Evolutionary conservation across 129 eudicot species (phyloP), one percentile per base, ranked within the genome.

Genomic region (Logfia minima): DNA sequence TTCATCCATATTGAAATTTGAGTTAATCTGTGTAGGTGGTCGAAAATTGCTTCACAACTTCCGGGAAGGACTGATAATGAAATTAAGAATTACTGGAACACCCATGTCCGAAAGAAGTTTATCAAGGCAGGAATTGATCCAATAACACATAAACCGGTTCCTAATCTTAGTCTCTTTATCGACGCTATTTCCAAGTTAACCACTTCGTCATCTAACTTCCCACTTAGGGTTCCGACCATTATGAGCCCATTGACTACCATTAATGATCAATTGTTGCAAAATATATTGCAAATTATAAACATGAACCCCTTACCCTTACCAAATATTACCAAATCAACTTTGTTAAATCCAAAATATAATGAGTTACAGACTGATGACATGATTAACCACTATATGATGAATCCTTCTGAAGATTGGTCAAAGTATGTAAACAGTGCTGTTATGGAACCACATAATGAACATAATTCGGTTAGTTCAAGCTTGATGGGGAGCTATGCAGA

Each of bases 1-100:
- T 28, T 26, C 29, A 11, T 24, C 0, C 69, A 65, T 19, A 34
- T 34, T 17, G 18, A 67, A 67, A 67, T 35, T 24, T 67, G 9
- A 35, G 19, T 3, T 2, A 73, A 74, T 58, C 31, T 34, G 55
- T 78, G 62, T 60, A 84, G 88, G 85, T 84, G 88, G 88, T 81
- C 88, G 1, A 84, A 71, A 81, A 84, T 84, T n/a, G 85, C 88
- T 59, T 82, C 82, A 32, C 83, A 84, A 10, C 72, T 68, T 68
- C 72, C 72, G 1, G 72, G 72, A 19, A 68, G 72, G 53, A 68
- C 72, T 5, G 72, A 68, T 41, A 68, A 68, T 24, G 72, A 68
- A 39, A 68, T 68, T 8, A 68, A 68, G 31, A 68, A 85, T 51
- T 85, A 71, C 81, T 77, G 81, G 84, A 84, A 84, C 48, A 84